A percentile compares a stretch with the other conserved stretches of the same genome.
phyloP scores from a whole-genome alignment of 306 rosid species.

The Quercus cerris region DNA sequence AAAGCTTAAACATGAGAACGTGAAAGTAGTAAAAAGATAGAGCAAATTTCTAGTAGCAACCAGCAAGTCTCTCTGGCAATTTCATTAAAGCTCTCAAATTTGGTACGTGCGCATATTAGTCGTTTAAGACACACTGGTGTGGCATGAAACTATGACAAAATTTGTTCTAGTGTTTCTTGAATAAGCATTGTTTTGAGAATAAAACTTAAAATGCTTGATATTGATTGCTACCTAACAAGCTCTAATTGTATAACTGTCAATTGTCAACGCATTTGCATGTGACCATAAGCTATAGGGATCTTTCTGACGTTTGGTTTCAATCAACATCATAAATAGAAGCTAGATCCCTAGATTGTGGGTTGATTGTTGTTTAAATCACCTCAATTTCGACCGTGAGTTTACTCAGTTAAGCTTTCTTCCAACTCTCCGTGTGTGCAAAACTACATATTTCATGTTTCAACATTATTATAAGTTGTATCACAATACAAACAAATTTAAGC shows the following conservation, averaged over 20 bases:
- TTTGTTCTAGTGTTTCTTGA: neutral
- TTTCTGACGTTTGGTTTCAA: constrained; percentile 34
- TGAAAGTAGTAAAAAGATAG: neutral
- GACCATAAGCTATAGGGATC: neutral
- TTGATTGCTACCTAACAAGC: neutral
- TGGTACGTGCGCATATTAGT: neutral
- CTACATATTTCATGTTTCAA: neutral
- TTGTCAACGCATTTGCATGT: constrained; percentile 2
- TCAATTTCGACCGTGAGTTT: constrained; percentile 23
- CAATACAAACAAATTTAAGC: neutral
- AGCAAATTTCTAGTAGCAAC: neutral
- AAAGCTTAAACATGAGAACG: neutral
- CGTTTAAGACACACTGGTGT: too few relatives aligned
- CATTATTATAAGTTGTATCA: too few relatives aligned
- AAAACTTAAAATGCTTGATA: neutral
- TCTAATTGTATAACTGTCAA: neutral
- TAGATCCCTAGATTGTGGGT: constrained; percentile 2
- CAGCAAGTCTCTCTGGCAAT: neutral
- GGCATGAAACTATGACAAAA: neutral
- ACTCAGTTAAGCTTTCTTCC: neutral
- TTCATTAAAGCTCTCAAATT: neutral
- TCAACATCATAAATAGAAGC: constrained; percentile 32
- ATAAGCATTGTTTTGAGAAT: neutral
- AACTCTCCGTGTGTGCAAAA: neutral
- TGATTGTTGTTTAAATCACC: constrained; percentile 17